Base-by-base conservation (phyloP, 2,329 filamentous ascomycete genomes). In the Alternaria postmessia region DNA sequence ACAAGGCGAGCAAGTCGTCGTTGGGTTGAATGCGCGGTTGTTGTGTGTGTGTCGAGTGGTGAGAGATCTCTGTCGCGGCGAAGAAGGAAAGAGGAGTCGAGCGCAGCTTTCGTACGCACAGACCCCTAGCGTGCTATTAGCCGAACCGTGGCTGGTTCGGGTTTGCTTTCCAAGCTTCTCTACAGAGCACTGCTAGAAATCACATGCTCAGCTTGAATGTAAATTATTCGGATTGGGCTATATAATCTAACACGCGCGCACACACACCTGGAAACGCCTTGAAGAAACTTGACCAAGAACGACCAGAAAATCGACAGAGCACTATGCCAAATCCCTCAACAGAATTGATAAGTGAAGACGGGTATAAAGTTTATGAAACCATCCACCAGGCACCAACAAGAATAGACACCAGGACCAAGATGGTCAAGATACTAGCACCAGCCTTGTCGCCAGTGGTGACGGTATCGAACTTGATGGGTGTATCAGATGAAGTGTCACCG, bases 361-460 rank as follows among this genome's bases (percentile, higher is more conserved):
- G 14, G 36, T 28, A 55, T 57, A 32, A 44, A 5, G 46, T 48
- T 67, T 75, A 79, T 36, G 74, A 70, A 59, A 84, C 77, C 82
- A 87, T 84, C 80, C 85, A 86, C 77, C 81, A 83, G 38, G 81
- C 81, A n/a, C 86, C 86, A 1, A 82, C 82, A 24, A 89, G 62
- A 39, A 91, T 79, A 7, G 82, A 78, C 6, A 83, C 70, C 1
- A 92, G 73, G 3, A 89, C 75, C 6, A 88, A 49, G 3, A 86
- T 76, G 1, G 91, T 94, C 51, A 88, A 64, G 61, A 93, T 85
- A 11, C 86, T 86, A 38, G 91, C 91, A 11, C 90, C 92, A 7
- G 86, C 89, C 63, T 82, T 86, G 71, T 94, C 91, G 7, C 83
- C 87, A 1, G 82, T 82, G 3, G 86, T 87, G 34, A 89, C 83